Evolutionary conservation across 2,329 filamentous ascomycete species (phyloP).

Genomic region (Beauveria varroae): DNA sequence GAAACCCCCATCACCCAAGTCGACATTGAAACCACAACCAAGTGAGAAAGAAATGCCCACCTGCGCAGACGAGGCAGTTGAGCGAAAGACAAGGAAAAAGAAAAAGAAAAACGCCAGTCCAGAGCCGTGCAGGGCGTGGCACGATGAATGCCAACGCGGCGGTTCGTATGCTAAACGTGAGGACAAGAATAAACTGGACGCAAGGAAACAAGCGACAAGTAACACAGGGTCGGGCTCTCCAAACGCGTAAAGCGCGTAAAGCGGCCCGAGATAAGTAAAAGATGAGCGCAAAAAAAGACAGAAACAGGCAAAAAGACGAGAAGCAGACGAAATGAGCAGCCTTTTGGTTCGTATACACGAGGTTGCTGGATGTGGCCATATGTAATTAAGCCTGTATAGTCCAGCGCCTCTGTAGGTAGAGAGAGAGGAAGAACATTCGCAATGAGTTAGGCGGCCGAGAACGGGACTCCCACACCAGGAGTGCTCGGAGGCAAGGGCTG

Average conservation of each 20-base stretch:
- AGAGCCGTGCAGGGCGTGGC: background rate
- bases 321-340: background rate
- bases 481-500: conserved; percentile 6
- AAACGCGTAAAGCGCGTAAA: background rate
- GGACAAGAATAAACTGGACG: background rate
- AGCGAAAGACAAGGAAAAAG: too few relatives aligned
- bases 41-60: background rate
- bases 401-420: background rate
- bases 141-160: background rate
- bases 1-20: background rate
- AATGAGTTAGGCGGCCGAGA: background rate
- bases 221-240: background rate
- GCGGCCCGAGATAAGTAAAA: background rate
- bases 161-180: conserved; percentile 13
- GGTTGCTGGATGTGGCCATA: background rate
- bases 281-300: background rate
- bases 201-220: background rate
- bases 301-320: background rate
- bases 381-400: background rate
- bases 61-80: too few relatives aligned
- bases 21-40: background rate
- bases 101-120: conserved; percentile 8
- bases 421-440: background rate
- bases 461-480: conserved; percentile 2
- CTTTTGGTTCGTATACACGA: background rate